Percentiles rank a stretch among this genome's conserved stretches.
Conservation (phyloP, 345 rosid genomes). For the Gossypium stocksii region DNA sequence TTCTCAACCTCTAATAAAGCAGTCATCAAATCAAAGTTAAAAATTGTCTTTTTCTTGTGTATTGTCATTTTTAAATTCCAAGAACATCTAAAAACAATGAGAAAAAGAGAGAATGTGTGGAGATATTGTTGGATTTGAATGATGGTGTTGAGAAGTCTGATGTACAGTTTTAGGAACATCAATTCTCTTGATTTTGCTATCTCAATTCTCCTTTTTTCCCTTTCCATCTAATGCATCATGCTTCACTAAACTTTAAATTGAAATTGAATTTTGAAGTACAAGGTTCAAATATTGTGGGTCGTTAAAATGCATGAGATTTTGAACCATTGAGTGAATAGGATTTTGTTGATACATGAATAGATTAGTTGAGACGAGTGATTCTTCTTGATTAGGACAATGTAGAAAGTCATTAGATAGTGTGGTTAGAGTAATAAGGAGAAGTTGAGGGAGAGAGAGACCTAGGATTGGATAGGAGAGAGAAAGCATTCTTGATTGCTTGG, state of each 20-base stretch:
- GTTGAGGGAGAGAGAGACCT: too few species aligned
- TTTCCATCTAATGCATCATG: background rate
- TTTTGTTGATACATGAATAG: too few species aligned
- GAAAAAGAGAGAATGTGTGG: background rate
- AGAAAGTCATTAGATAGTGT: too few species aligned
- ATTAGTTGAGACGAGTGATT: too few species aligned
- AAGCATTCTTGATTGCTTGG: too few species aligned
- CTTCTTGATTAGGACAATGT: too few species aligned
- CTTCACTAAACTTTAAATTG: background rate
- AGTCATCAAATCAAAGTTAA: constrained; percentile 55
- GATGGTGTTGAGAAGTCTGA: constrained; percentile 24
- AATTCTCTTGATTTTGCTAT: constrained; percentile 27
- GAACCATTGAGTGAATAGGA: too few species aligned
- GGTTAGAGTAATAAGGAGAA: too few species aligned
- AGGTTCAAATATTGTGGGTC: too few species aligned
- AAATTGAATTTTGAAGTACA: too few species aligned
- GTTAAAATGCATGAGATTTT: too few species aligned
- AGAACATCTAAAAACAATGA: constrained; percentile 16
- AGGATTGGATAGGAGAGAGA: too few species aligned
- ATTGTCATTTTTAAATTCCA: constrained; percentile 1
- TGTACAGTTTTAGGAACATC: constrained; percentile 58
- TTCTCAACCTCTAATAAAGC: constrained; percentile 85
- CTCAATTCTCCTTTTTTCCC: background rate
- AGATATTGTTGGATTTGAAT: constrained; percentile 15
- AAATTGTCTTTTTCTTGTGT: background rate